Base-by-base conservation (phyloP, 2,329 filamentous ascomycete genomes). In the Aspergillus sp. region DNA sequence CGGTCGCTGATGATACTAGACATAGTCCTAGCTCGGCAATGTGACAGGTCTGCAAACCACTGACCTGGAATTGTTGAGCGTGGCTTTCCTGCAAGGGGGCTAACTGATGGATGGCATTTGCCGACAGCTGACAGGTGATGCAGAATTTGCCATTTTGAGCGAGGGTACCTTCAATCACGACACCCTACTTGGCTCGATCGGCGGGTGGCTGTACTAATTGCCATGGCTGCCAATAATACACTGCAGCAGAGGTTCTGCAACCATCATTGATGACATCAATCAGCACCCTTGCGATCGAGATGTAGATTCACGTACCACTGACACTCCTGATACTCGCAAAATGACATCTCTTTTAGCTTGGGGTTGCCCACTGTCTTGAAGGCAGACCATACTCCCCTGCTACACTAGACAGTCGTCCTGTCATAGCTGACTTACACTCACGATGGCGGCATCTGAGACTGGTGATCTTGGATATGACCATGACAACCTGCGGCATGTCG, bases 401-500 rank as follows among this genome's bases (percentile, higher is more conserved):
- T 11, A 30, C 3, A 5, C 10, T 10, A 11, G 8, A 30, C 1
- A 30, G 11, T 30, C 8, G 27, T 4, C 27, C 27, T 30, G 27
- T 30, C 27, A 11, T 5, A 30, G 41, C 41, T 21, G 17, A 19
- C 15, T 15, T 15, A 2, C 8, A 17, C 8, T 10, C 17, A 44
- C 19, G 41, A 19, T 19, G 17, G 6, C 41, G 8, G 11, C 19
- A 11, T 10, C 41, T 6, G 17, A 19, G 2, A n/a, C 13, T 30
- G 47, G 25, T 15, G 2, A 32, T 1, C 25, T 27, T 17, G 66
- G 72, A 7, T 63, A 66, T 36, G 55, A 64, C 19, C 62, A 68
- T 23, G 62, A 69, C 15, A 69, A 68, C 19, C 56, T 70, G 3
- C 67, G 62, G 3, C 66, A 70, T 68, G 67, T 70, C n/a, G 67